A percentile compares a stretch with the other conserved stretches of the same genome.
These are phyloP conservation scores for Pisolithus sp. DNA, from an alignment of 768 basidiomycete genomes.

Conservation along the genomic window DNA sequence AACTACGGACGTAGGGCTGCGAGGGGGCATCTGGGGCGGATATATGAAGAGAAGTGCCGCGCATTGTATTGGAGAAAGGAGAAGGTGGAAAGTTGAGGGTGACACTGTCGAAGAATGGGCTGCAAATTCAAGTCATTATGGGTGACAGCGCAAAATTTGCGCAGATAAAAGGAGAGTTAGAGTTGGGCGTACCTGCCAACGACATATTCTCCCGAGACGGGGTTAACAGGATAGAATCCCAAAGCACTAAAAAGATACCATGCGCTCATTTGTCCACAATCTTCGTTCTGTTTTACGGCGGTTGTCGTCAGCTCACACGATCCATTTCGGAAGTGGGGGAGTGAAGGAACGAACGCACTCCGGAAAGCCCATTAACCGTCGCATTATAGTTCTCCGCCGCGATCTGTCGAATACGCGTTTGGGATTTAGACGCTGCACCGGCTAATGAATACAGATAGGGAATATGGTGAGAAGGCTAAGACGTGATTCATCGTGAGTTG, in stretches of 20 bases:
- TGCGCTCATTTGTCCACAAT: constrained; percentile 87
- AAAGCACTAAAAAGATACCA: constrained; percentile 82
- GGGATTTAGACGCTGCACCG: constrained; percentile 63
- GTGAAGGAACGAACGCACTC: constrained; percentile 37
- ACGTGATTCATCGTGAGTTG: constrained; percentile 4
- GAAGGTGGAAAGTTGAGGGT: constrained; percentile 32
- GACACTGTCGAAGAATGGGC: constrained; percentile 50
- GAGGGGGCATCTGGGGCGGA: constrained; percentile 49
- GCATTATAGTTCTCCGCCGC: constrained; percentile 60
- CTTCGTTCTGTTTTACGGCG: constrained; percentile 56
- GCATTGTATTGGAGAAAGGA: too few relatives aligned
- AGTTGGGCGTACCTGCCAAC: constrained; percentile 55
- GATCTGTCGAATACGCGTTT: constrained; percentile 64
- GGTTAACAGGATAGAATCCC: constrained; percentile 83
- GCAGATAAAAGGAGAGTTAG: too few relatives aligned
- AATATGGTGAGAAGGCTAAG: constrained; percentile 80
- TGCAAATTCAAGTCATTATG: constrained; percentile 1
- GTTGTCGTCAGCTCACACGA: neutral
- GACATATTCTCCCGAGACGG: constrained; percentile 68
- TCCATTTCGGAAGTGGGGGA: too few relatives aligned
- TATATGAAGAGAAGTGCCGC: constrained; percentile 36
- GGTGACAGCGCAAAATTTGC: too few relatives aligned
- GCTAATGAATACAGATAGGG: constrained; percentile 76
- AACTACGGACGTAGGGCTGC: constrained; percentile 53
- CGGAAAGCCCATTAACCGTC: constrained; percentile 63